Base-by-base conservation (phyloP, 2,329 filamentous ascomycete genomes). In the Penicillium sp. region DNA sequence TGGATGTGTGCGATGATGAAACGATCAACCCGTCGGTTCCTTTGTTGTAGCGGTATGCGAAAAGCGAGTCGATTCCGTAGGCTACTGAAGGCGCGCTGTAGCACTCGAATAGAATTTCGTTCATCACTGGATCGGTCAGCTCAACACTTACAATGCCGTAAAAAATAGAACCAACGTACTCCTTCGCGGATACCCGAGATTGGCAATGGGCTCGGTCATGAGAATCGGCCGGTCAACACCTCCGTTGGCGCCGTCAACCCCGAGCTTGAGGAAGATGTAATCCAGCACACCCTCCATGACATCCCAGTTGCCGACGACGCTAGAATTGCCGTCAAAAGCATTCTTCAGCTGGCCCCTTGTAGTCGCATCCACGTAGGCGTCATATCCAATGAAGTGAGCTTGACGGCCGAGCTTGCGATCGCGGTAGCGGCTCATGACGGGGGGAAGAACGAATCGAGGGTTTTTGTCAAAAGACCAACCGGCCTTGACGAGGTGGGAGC, bases 221-320 rank as follows among this genome's bases (percentile, higher is more conserved):
- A 99, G 89, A 61, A 99, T 86, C 1, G 94, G 93, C 69, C 92
- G 83, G 69, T 94, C 92, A 63, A 99, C 87, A 25, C 85, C 82
- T 8, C 91, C 91, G 51, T 89, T 86, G 4, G 82, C 81, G 4
- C 77, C 87, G 65, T 96, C 92, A 67, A 99, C 84, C 4, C 95
- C 95, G 56, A 99, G 80, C 78, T 97, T 98, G 67, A 97, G 83
- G 75, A 99, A 99, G 43, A 93, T 85, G 76, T 97, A 97, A 78
- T 99, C 95, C 49, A 99, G 79, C 5, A 97, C 83, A 59, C 94
- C 92, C 76, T 99, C 95, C 87, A 96, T 92, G 37, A 92, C 93
- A 76, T 99, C 95, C 92, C 96, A 99, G 74, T 98, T 98, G 75
- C 91, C 93, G 61, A 98, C 87, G 50, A 99, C 89, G 64, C 93